Base-by-base conservation (phyloP, 108 stramenopile species). In the Nitzschia putrida region DNA sequence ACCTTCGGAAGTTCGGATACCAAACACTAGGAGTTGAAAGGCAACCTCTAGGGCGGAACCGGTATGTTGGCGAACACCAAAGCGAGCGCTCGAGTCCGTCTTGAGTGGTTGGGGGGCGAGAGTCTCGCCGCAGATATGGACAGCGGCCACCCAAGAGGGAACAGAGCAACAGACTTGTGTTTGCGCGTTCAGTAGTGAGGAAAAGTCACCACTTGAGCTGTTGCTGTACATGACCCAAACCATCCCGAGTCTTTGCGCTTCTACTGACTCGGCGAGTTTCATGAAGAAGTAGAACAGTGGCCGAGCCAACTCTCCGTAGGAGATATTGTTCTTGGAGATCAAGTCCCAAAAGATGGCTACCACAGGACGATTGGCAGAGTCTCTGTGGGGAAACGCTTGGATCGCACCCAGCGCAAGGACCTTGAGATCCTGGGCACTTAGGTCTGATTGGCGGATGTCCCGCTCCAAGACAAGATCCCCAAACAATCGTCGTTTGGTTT, bases 401-500 rank as follows among this genome's bases (percentile, higher is more conserved):
- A 59, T 7, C 1, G 38, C 16, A 41, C 58, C 58, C 1, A 16
- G 9, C 3, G 29, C 2, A 0, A 59, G 24, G 16, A 59, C 3
- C 18, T 55, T 39, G 12, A 12, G 38, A n/a, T 59, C n/a, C 7
- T 66, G 51, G 29, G 21, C 3, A 3, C 26, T 53, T 0, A 66
- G 45, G 21, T 66, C 65, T 5, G 34, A 39, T 29, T 49, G 37
- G 2, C 26, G 25, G n/a, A 66, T 66, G 52, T 66, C 65, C 7
- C 37, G 18, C 22, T 26, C 52, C 58, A 59, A 26, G 3, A 66
- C 14, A 24, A 16, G 29, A 24, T 37, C 14, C 22, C 79, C 77
- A 66, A 76, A 82, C 2, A 76, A 49, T 34, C 16, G 39, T 18
- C 49, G 68, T 44, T 80, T 80, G 38, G 47, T 41, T 39, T 57